Conservation (phyloP, 2,329 filamentous ascomycete species). For the Keithomyces neogunnii region DNA sequence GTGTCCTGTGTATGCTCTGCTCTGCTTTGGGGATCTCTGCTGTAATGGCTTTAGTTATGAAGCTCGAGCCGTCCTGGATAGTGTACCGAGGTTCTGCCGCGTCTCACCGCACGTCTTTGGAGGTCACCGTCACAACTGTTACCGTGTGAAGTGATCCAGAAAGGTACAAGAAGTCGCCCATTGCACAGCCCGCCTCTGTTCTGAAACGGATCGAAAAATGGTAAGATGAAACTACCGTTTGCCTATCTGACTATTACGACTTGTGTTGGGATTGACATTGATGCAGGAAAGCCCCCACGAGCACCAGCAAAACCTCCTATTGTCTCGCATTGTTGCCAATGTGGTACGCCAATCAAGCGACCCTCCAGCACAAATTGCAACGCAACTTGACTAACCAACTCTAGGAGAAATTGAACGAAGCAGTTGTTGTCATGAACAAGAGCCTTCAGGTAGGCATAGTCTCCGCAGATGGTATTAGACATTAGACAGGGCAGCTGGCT, state of each 20-base stretch:
- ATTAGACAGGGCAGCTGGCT: neutral
- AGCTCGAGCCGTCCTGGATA: neutral
- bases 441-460: constrained; percentile 61
- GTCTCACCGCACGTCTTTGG: constrained; percentile 19
- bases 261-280: neutral
- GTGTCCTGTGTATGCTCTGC: neutral
- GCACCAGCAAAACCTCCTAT: constrained; percentile 87
- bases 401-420: constrained; percentile 95
- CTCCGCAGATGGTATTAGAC: neutral
- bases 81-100: constrained; percentile 22
- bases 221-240: neutral
- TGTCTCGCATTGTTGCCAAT: constrained; percentile 94
- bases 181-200: too few species aligned
- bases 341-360: constrained; percentile 52
- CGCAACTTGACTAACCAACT: neutral
- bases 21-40: too few species aligned
- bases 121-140: constrained; percentile 1
- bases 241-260: neutral
- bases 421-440: constrained; percentile 87
- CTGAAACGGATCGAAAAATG: neutral
- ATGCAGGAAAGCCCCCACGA: constrained; percentile 86
- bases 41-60: neutral
- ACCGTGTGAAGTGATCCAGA: neutral
- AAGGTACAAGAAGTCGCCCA: too few species aligned
- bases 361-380: neutral